Conservation (phyloP, 1,284 basidiomycete species). For the Pterulicium gracile region DNA sequence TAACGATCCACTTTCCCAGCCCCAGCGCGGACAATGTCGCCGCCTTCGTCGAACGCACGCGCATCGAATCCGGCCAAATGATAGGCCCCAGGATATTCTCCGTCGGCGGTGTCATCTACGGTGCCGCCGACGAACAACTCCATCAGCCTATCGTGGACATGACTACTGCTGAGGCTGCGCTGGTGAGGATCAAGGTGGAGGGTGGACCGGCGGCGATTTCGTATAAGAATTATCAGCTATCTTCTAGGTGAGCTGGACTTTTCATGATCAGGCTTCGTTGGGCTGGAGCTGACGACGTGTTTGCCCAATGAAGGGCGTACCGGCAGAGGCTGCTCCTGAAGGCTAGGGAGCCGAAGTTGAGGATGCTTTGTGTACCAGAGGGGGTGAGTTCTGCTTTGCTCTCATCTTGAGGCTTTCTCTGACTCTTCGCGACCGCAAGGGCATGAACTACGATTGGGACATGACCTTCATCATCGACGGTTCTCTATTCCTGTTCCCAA, state of each 20-base stretch:
- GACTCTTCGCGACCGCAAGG: background rate
- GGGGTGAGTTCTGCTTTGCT: constrained; percentile 24
- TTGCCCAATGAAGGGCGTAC: constrained; percentile 36
- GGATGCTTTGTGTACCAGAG: constrained; percentile 65
- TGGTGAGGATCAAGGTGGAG: constrained; percentile 57
- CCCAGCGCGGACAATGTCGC: constrained; percentile 52
- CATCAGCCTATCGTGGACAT: constrained; percentile 55
- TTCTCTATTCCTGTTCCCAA: constrained; percentile 14
- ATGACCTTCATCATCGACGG: constrained; percentile 65
- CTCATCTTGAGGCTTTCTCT: background rate
- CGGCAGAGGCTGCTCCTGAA: constrained; percentile 54
- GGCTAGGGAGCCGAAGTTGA: constrained; percentile 46
- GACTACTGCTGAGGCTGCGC: constrained; percentile 50
- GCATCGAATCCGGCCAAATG: constrained; percentile 55
- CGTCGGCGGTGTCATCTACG: constrained; percentile 56
- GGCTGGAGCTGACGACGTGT: background rate
- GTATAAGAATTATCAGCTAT: constrained; percentile 69
- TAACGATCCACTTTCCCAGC: constrained; percentile 20
- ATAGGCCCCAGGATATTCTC: constrained; percentile 63
- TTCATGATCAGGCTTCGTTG: background rate
- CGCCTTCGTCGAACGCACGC: constrained; percentile 51
- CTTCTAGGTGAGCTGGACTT: constrained; percentile 36
- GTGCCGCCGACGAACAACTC: constrained; percentile 35
- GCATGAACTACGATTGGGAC: constrained; percentile 71
- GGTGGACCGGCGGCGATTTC: constrained; percentile 58